Base-by-base conservation (phyloP, 352 stramenopile species). In the Pythium volutum region DNA sequence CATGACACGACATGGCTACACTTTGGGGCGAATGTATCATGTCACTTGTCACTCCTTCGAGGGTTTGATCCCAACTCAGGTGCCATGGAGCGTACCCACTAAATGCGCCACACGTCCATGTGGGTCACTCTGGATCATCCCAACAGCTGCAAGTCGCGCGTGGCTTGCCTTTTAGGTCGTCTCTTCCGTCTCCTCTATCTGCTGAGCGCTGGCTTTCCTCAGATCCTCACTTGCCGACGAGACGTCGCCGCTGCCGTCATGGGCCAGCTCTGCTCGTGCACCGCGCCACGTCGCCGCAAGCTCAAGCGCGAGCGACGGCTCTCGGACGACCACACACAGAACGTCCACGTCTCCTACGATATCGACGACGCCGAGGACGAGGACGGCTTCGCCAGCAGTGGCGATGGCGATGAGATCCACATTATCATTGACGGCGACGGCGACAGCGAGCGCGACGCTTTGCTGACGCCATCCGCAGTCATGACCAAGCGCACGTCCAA, bases 241-340 rank as follows among this genome's bases (percentile, higher is more conserved):
- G 29, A 46, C 29, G 31, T 26, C n/a, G 46, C 26, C 14, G n/a
- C 16, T 22, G 7, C 16, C 18, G 12, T 8, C 45, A 93, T 93
- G 85, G 80, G 83, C 33, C 80, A 90, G 64, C 62, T 76, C 60
- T 95, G 85, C 64, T 89, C 85, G 56, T 95, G 85, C 62, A 55
- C 87, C 62, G 70, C 90, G 52, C 79, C 88, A 31, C 64, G 36
- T 26, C 58, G 39, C 26, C 77, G 62, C 23, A 59, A 58, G 57
- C 45, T 50, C 31, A 87, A 88, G 68, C 73, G 76, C 46, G 69
- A 79, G 71, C 77, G 77, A 33, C 79, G 77, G 27, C 65, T 70
- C 38, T 92, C 77, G 22, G 81, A 87, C 54, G 84, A 76, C 25
- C 34, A 31, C 39, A 62, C 45, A 33, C 42, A 52, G 16, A 25